Conservation (phyloP, 768 basidiomycete species). For the Suillus sp. region DNA sequence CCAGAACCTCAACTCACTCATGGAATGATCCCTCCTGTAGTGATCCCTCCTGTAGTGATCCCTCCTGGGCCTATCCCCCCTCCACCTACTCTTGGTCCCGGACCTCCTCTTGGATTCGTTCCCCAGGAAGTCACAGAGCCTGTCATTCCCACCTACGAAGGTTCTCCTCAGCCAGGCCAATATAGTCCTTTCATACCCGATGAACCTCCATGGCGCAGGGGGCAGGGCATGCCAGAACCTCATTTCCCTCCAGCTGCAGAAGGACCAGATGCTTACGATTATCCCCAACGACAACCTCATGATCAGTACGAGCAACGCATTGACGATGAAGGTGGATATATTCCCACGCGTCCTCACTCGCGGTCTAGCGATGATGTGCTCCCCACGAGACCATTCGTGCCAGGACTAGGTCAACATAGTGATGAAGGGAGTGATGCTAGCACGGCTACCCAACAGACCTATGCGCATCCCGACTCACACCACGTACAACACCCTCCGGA, state of each 20-base stretch:
- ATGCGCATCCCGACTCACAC: background rate
- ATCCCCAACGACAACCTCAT: conserved; percentile 13
- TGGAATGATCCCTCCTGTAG: conserved; percentile 21
- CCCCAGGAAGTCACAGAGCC: conserved; percentile 18
- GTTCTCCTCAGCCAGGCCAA: conserved; percentile 10
- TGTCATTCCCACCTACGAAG: conserved; percentile 24
- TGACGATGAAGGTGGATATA: conserved; percentile 22
- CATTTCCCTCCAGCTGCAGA: conserved; percentile 35
- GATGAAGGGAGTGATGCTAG: background rate
- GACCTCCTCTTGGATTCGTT: conserved; percentile 27
- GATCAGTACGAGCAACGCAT: conserved; percentile 12
- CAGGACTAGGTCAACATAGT: conserved; percentile 15
- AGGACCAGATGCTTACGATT: conserved; percentile 26
- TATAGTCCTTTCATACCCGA: conserved; percentile 31
- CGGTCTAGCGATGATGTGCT: background rate
- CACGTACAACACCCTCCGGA: conserved; percentile 1
- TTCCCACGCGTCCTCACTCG: conserved; percentile 19
- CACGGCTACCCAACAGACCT: background rate
- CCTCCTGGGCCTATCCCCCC: conserved; percentile 18
- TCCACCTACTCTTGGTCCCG: conserved; percentile 20
- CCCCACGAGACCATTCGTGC: conserved; percentile 4
- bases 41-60: conserved; percentile 25
- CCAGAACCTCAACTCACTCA: conserved; percentile 30
- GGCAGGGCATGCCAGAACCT: conserved; percentile 28
- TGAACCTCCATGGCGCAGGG: conserved; percentile 16